Base-by-base conservation (phyloP, 2,329 filamentous ascomycete species). In the Fusarium temperatum region DNA sequence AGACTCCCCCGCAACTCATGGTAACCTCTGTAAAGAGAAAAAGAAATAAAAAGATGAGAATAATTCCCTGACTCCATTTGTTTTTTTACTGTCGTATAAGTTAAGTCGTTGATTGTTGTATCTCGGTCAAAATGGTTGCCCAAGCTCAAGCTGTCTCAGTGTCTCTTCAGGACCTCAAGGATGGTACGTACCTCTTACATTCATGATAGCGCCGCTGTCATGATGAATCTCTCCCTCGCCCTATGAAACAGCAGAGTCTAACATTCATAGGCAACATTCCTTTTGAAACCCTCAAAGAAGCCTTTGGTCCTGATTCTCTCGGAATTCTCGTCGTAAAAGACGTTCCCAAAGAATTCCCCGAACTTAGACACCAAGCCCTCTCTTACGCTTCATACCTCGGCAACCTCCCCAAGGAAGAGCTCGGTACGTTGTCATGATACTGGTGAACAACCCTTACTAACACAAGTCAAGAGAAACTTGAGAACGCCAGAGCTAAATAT, bases 261-360 rank as follows among this genome's bases (percentile, higher is more conserved):
- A 77, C 44, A 38, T 36, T 10, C 54, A 47, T 73, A 94, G 92
- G 90, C 26, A 88, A 87, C 65, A 87, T 96, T 51, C 87, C 92
- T 1, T 92, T 94, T 59, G 87, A 89, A 63, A 89, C 89, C 1
- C 87, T 96, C 17, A 89, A 93, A 77, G 83, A 92, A 76, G 96
- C 96, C 0, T 98, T 99, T 80, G 96, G 96, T 0, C 94, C 95
- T 4, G 90, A 93, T 32, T 98, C 95, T 5, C 86, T 98, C 18
- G 96, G 96, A 0, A 98, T 99, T 59, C 92, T 99, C 63, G 86
- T 98, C n/a, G 95, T 99, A 54, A 94, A 93, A 80, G 94, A 95
- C 80, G 89, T 98, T 0, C 94, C 95, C 0, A 72, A 87, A 11
- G 86, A 90, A 59, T 99, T 97, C 78, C 83, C 88, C 20, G 83